These are phyloP conservation scores for Tylopilus plumbeoviolaceoides DNA, from an alignment of 768 basidiomycete species.

Conservation along the genomic window DNA sequence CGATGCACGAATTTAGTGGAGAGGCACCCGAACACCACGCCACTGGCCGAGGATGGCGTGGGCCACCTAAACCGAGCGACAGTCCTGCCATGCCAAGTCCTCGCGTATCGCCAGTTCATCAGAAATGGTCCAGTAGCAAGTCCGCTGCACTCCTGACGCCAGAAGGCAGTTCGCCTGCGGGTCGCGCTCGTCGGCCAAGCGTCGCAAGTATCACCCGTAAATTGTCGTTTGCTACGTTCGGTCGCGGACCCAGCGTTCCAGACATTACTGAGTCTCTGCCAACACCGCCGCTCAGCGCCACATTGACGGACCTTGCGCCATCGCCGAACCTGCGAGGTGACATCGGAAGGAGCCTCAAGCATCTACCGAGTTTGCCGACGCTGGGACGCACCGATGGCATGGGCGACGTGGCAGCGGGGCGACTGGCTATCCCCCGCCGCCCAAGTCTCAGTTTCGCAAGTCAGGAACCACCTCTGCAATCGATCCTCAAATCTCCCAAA, in stretches of 20 bases:
- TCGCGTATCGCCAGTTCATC: slow-evolving; percentile 14
- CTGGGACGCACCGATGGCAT: slow-evolving; percentile 7
- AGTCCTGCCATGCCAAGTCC: slow-evolving; percentile 22
- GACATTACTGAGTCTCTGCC: slow-evolving; percentile 22
- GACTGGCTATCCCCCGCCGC: slow-evolving; percentile 6
- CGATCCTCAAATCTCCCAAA: slow-evolving; percentile 6
- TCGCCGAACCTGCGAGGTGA: slow-evolving; percentile 12
- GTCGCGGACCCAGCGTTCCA: slow-evolving; percentile 22
- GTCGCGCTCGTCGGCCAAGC: slow-evolving; percentile 21
- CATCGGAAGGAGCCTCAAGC: slow-evolving; percentile 14
- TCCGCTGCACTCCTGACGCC: slow-evolving; percentile 6
- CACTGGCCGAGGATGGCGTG: slow-evolving; percentile 6
- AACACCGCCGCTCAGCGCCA: slow-evolving; percentile 15
- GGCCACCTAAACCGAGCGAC: slow-evolving; percentile 8
- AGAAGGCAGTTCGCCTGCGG: slow-evolving; percentile 5
- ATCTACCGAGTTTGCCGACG: slow-evolving; percentile 24
- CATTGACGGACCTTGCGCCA: slow-evolving; percentile 15
- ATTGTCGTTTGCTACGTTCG: slow-evolving; percentile 28
- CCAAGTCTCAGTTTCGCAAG: slow-evolving; percentile 13
- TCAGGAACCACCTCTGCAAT: neutral
- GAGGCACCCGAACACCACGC: neutral
- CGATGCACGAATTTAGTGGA: slow-evolving; percentile 11
- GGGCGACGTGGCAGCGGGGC: neutral
- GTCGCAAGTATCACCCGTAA: slow-evolving; percentile 32
- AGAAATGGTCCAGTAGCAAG: slow-evolving; percentile 22